Evolutionary conservation across 208 protist genomes (phyloP), one percentile per base, ranked within the genome.

Genomic region (Leishmania martiniquensis): DNA sequence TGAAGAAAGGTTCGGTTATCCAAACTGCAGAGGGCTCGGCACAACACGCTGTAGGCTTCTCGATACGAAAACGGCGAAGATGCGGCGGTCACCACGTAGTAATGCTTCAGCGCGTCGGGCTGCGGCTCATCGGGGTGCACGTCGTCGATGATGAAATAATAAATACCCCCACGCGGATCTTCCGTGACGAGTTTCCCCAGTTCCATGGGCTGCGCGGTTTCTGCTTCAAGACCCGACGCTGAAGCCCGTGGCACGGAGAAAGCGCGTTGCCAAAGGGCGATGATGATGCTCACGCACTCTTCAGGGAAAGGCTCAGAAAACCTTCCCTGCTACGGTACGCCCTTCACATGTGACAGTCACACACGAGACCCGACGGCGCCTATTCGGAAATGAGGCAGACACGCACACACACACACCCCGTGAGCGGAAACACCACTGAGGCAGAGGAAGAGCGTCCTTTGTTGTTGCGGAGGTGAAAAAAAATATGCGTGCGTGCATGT

Each of bases 111-210:
- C 20, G 68, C 37, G 45, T 83, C 82, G 4, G 51, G 65, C 15
- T 81, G 84, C 2, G 92, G 90, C 39, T 83, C 77, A 66, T 93
- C 87, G 42, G 90, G 89, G 47, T 83, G 81, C 6, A 77, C 70
- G 13, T 83, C 76, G 75, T 96, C 92, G 1, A 96, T 39, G 51
- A 80, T 80, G 65, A 96, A 96, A 66, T 93, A 89, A 52, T 91
- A 91, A 20, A 96, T 85, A 54, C 80, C 55, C 4, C 83, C 89
- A 47, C 63, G 32, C 42, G 44, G n/a, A 25, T 74, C 72, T 3
- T 76, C 59, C 2, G 87, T 91, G 34, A 75, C 69, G 25, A 91
- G 82, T 74, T 86, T 86, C 22, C 87, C 85, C 34, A 91, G 45
- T 63, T 91, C 84, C 87, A 91, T 90, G 7, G n/a, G 22, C 0